phyloP scores from a whole-genome alignment of 1,139 yeast genomes.

The Yamadazyma jaroonii region DNA sequence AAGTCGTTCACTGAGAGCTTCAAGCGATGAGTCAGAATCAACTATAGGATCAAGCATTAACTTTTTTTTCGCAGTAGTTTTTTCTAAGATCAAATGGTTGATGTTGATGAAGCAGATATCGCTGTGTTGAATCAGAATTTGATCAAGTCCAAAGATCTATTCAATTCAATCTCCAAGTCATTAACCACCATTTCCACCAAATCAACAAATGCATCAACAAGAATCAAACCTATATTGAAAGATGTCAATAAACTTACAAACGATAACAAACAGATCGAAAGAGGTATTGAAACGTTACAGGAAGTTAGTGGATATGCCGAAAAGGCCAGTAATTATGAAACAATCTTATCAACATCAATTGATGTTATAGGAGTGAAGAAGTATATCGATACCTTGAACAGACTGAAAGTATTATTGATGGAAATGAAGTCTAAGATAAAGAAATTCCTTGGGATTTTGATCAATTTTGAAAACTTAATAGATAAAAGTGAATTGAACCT shows the following conservation, averaged over 20 bases:
- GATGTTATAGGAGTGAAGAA: slow-evolving; percentile 37
- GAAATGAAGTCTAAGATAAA: slow-evolving; percentile 40
- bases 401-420: slow-evolving; percentile 29
- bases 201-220: slow-evolving; percentile 59
- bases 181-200: slow-evolving; percentile 54
- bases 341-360: slow-evolving; percentile 35
- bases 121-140: slow-evolving; percentile 78
- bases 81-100: slow-evolving; percentile 25
- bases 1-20: slow-evolving; percentile 14
- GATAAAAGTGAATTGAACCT: slow-evolving; percentile 44
- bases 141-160: slow-evolving; percentile 53
- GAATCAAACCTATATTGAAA: slow-evolving; percentile 69
- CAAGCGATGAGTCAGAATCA: slow-evolving; percentile 15
- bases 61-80: too few species aligned
- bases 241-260: slow-evolving; percentile 58
- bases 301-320: slow-evolving; percentile 67
- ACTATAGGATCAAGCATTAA: slow-evolving; percentile 5
- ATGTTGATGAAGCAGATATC: slow-evolving; percentile 81
- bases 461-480: slow-evolving; percentile 44
- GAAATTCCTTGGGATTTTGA: slow-evolving; percentile 48
- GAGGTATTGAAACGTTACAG: slow-evolving; percentile 57
- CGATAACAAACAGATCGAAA: slow-evolving; percentile 58
- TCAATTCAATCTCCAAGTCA: slow-evolving; percentile 55
- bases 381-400: slow-evolving; percentile 36
- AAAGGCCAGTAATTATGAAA: slow-evolving; percentile 53